A percentile compares a stretch with the other conserved stretches of the same genome.
Conservation (phyloP, 768 basidiomycete genomes). For the Naganishia antarctica region DNA sequence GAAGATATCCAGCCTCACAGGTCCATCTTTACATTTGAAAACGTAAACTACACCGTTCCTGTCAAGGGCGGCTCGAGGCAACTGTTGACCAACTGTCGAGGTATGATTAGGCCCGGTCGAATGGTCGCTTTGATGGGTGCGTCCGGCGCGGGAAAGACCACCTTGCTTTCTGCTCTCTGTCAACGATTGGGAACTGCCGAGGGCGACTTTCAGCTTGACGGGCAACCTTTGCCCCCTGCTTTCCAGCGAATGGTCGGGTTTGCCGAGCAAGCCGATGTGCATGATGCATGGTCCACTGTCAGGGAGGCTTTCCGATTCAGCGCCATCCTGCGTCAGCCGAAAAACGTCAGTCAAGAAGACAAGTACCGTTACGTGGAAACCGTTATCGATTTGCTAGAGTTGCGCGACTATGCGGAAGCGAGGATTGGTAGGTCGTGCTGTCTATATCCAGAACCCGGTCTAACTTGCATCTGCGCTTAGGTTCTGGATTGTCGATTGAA, state of each 20-base stretch:
- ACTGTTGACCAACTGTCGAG: constrained; percentile 48
- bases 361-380: constrained; percentile 62
- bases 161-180: constrained; percentile 42
- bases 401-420: constrained; percentile 17
- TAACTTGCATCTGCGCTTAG: constrained; percentile 20
- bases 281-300: constrained; percentile 48
- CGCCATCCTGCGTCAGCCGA: constrained; percentile 66
- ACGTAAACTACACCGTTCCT: constrained; percentile 55
- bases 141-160: constrained; percentile 53
- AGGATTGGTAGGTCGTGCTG: background rate
- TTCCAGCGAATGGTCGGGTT: constrained; percentile 53
- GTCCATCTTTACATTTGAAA: constrained; percentile 67
- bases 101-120: constrained; percentile 51
- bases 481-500: constrained; percentile 39
- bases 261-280: constrained; percentile 45
- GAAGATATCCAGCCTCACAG: constrained; percentile 52
- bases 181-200: constrained; percentile 40
- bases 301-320: constrained; percentile 70
- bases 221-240: constrained; percentile 46
- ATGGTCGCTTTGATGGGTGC: constrained; percentile 54
- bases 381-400: constrained; percentile 71
- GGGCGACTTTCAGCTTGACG: constrained; percentile 51
- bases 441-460: background rate
- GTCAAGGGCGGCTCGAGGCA: constrained; percentile 47
- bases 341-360: constrained; percentile 58